These are phyloP conservation scores for Tritrichomonas musculus DNA, from an alignment of 208 protist genomes.

Conservation along the genomic window DNA sequence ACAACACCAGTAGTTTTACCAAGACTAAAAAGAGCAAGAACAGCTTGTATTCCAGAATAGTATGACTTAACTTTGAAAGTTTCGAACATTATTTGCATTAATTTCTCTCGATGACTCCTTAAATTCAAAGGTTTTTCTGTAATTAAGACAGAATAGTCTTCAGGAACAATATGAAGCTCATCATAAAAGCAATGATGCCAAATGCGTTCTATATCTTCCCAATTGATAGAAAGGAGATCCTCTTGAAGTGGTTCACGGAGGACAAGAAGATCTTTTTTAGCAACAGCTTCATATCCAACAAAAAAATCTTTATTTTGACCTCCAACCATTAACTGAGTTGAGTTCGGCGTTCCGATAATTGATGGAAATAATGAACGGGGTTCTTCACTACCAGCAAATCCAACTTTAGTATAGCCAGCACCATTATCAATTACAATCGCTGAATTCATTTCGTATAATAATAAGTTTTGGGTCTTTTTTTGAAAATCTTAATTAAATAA, in stretches of 20 bases:
- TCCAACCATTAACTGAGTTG: constrained; percentile 33
- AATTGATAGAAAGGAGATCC: constrained; percentile 40
- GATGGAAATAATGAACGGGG: constrained; percentile 42
- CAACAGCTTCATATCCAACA: constrained; percentile 40
- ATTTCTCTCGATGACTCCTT: constrained; percentile 72
- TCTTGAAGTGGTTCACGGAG: constrained; percentile 41
- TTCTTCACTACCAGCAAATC: constrained; percentile 75
- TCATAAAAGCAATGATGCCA: constrained; percentile 51
- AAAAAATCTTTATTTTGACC: constrained; percentile 39
- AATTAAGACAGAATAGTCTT: constrained; percentile 86
- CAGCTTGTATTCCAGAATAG: constrained; percentile 77
- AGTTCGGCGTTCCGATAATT: constrained; percentile 38
- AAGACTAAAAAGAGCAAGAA: constrained; percentile 77
- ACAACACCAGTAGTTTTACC: constrained; percentile 73
- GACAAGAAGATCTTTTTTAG: constrained; percentile 27
- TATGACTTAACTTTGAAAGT: constrained; percentile 66
- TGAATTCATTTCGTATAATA: too few relatives aligned
- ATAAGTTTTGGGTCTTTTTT: too few relatives aligned
- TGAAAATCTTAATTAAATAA: too few relatives aligned
- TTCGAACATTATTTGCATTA: constrained; percentile 76
- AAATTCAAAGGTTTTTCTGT: constrained; percentile 76
- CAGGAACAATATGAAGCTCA: constrained; percentile 82
- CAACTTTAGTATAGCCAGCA: constrained; percentile 68
- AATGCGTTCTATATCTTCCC: constrained; percentile 51
- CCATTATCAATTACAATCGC: constrained; percentile 82